Percentiles rank a stretch among this genome's conserved stretches.
phyloP scores from a whole-genome alignment of 1,284 basidiomycete species.

The Inonotus obliquus region DNA sequence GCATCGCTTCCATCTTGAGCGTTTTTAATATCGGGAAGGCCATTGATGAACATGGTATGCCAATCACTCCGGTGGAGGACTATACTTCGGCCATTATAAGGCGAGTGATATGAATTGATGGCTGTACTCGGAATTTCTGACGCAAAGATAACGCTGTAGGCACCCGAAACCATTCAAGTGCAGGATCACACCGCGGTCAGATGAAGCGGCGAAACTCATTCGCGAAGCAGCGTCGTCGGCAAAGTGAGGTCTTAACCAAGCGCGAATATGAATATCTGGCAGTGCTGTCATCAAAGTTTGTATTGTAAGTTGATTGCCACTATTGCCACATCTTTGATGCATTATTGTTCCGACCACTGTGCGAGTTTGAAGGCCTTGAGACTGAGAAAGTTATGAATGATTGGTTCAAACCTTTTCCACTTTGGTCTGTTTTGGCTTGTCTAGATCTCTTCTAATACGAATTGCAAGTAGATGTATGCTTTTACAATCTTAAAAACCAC shows the following conservation, averaged over 20 bases:
- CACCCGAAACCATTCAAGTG: constrained; percentile 2
- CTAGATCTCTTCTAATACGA: no score
- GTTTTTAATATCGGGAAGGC: constrained; percentile 11
- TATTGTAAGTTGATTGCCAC: neutral
- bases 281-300: neutral
- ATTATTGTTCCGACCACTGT: no score
- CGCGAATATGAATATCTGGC: neutral
- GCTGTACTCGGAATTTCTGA: neutral
- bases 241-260: neutral
- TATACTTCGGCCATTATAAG: constrained; percentile 4
- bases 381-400: no score
- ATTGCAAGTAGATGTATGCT: no score
- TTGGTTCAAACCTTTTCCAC: no score
- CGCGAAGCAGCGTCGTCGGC: neutral
- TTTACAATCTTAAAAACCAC: no score
- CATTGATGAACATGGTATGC: constrained; percentile 7
- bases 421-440: no score
- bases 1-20: constrained; percentile 6
- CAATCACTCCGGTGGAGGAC: constrained; percentile 5
- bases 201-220: neutral
- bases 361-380: neutral
- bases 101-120: neutral
- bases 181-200: neutral
- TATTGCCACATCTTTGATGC: no score
- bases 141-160: neutral